Evolutionary conservation across 73 alveolate genomes (phyloP), one percentile per base, ranked within the genome.

Genomic region (Paramecium bursaria): DNA sequence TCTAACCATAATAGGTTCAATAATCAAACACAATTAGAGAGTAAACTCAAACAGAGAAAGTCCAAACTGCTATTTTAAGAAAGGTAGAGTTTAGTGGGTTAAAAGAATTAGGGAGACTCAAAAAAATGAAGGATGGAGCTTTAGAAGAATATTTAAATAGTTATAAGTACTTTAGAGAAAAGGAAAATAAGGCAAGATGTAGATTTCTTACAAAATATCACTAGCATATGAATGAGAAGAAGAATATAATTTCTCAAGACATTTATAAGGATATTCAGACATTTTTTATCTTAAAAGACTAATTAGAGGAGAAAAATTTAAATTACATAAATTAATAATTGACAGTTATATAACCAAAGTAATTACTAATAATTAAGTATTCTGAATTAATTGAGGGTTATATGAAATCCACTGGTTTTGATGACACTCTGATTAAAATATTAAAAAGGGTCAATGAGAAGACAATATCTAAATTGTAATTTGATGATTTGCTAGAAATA

Each of bases 181-280:
- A 67, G 23, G 82, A 67, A 42, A 39, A 67, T 19, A 67, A 67
- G 11, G 54, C 82, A 15, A 31, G 82, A 67, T 42, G 60, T 42
- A 39, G 57, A 67, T 67, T 67, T 21, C 55, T 67, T 0, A 67
- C 82, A 4, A 67, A 67, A 67, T 67, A 25, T 4, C 82, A 67
- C 44, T 13, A 67, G 21, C 82, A 67, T 19, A 67, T 67, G 82
- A 67, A 31, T 33, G 82, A 67, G 26, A 67, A 57, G 44, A 67
- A 35, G 46, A 67, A 67, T 11, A 25, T 67, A 5, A 4, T 67
- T 5, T 42, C 33, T 21, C 44, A 33, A 33, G 19, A 42, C 21
- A 47, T 47, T 19, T 67, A 67, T 17, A 57, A 47, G 7, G 55
- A 67, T 42, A 67, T 10, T 39, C 23, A 67, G 21, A 67, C 82